Conservation (phyloP, 192 early-diverging fungal genomes). For the Linnemannia hyalina region DNA sequence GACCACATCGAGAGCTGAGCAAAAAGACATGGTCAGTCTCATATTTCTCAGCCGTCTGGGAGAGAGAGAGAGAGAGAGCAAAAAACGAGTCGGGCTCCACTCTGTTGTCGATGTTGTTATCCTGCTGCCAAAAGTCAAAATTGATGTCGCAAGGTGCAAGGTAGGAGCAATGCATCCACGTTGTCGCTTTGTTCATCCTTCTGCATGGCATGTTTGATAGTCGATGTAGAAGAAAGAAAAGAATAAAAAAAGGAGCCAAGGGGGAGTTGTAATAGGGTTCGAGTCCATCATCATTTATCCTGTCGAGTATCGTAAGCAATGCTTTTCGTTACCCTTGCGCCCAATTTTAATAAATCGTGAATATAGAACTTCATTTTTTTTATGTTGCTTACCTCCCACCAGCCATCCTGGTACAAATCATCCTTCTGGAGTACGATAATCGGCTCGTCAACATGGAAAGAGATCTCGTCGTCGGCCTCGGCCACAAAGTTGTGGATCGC, state of each 20-base stretch:
- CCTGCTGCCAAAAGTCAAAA: not conserved
- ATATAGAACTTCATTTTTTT: not conserved
- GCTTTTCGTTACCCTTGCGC: not conserved
- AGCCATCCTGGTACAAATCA: constrained; percentile 78
- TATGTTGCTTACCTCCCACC: constrained; percentile 75
- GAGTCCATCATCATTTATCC: not conserved
- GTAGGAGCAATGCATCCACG: not conserved
- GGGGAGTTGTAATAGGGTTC: not conserved
- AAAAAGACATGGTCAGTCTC: not conserved
- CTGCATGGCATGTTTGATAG: not conserved
- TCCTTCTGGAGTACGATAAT: constrained; percentile 80
- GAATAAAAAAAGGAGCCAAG: not conserved
- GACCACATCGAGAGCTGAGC: not conserved
- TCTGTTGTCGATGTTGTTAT: not conserved
- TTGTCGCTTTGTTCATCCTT: not conserved
- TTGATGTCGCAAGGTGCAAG: not conserved
- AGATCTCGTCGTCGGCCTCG: constrained; percentile 79
- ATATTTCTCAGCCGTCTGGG: constrained; percentile 5
- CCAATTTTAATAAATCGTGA: not conserved
- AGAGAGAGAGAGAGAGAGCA: not conserved
- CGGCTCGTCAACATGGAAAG: constrained; percentile 73
- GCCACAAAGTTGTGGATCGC: constrained; percentile 70
- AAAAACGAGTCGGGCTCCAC: not conserved
- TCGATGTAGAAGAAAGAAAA: no score
- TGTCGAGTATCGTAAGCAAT: not conserved